phyloP scores from a whole-genome alignment of 2,329 filamentous ascomycete species.

The Aureobasidium uvarum region DNA sequence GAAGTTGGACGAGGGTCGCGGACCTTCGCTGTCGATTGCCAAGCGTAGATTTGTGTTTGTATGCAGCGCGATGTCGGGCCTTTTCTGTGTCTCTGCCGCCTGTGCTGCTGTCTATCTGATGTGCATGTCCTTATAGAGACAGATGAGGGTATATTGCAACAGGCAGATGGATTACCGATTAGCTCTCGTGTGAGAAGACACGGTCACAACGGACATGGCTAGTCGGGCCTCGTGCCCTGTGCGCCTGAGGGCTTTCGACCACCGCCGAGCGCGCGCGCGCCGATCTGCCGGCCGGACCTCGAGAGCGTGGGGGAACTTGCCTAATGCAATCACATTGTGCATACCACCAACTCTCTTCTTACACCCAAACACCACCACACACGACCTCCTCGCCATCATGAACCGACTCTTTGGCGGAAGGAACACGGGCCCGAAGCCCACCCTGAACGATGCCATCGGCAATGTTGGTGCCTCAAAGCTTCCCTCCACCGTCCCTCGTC shows the following conservation, averaged over 20 bases:
- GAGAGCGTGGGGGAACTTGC: neutral
- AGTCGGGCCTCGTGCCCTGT: slow-evolving; percentile 16
- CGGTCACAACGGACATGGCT: slow-evolving; percentile 8
- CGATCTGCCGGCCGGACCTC: slow-evolving; percentile 13
- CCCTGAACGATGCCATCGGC: slow-evolving; percentile 75
- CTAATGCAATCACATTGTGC: neutral
- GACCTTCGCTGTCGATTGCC: slow-evolving; percentile 3
- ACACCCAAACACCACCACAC: neutral
- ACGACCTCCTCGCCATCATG: slow-evolving; percentile 56
- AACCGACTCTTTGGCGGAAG: slow-evolving; percentile 94
- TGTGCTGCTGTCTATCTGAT: neutral
- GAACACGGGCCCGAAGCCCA: slow-evolving; percentile 83
- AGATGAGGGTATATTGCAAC: neutral
- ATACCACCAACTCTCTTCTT: neutral
- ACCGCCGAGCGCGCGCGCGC: neutral
- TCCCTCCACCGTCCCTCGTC: slow-evolving; percentile 10
- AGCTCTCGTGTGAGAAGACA: neutral
- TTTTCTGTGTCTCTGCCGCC: neutral
- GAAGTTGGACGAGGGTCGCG: slow-evolving; percentile 6
- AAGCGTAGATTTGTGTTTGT: slow-evolving; percentile 18
- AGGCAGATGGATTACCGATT: neutral
- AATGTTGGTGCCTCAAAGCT: slow-evolving; percentile 57
- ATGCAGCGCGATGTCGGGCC: slow-evolving; percentile 5
- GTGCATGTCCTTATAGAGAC: neutral
- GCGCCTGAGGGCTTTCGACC: slow-evolving; percentile 1